phyloP scores from a whole-genome alignment of 75 land plant genomes.

The Selaginella tamariscina region DNA sequence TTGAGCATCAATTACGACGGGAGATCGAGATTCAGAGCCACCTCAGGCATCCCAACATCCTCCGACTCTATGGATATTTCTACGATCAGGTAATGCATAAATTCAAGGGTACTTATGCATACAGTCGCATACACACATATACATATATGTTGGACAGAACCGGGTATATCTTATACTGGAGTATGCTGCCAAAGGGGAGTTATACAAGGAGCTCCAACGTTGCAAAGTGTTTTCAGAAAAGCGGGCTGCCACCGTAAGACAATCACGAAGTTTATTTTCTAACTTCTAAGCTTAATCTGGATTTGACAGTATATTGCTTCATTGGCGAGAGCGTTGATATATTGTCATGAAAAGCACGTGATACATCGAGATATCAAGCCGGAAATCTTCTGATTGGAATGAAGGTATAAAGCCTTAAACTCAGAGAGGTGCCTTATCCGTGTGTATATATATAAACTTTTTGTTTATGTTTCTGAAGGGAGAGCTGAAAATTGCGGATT shows the following conservation, averaged over 20 bases:
- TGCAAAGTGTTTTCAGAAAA: conserved; percentile 29
- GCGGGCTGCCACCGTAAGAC: conserved; percentile 39
- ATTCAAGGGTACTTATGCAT: too few species aligned
- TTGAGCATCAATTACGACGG: conserved; percentile 35
- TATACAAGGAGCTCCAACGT: conserved; percentile 37
- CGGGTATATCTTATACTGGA: conserved; percentile 34
- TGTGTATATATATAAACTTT: neutral
- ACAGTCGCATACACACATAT: too few species aligned
- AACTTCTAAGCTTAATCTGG: neutral
- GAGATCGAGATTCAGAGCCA: conserved; percentile 42
- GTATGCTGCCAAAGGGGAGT: conserved; percentile 39
- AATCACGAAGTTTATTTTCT: neutral
- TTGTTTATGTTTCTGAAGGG: conserved; percentile 31
- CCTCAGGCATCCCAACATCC: conserved; percentile 37
- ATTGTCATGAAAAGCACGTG: conserved; percentile 41
- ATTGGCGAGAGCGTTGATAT: conserved; percentile 31
- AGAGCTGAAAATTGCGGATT: conserved; percentile 77
- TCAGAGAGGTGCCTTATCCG: neutral
- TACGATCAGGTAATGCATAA: conserved; percentile 27
- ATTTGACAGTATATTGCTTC: conserved; percentile 35
- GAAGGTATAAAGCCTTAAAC: conserved; percentile 4
- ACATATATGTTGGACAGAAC: conserved; percentile 21
- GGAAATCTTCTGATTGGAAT: conserved; percentile 28
- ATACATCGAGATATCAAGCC: conserved; percentile 41
- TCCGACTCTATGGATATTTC: conserved; percentile 37